Evolutionary conservation across 2,329 filamentous ascomycete species (phyloP).

Genomic region (Xylaria sp.): DNA sequence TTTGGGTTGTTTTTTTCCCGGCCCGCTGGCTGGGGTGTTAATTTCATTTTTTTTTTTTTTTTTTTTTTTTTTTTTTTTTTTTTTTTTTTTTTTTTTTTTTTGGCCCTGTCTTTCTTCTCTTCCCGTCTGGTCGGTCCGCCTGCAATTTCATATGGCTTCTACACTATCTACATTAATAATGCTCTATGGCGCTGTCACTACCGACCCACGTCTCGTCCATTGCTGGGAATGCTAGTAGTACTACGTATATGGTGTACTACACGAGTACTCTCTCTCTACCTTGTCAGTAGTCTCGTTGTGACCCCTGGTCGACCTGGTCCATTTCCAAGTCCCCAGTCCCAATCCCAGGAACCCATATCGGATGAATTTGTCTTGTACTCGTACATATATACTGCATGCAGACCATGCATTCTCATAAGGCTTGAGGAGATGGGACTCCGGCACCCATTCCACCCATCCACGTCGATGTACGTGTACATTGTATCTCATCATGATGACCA

Average conservation of each 20-base stretch:
- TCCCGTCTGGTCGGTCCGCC: conserved; percentile 36
- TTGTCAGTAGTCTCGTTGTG: conserved; percentile 28
- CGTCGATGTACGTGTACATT: conserved; percentile 41
- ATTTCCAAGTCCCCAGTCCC: conserved; percentile 31
- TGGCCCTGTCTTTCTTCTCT: too few species aligned
- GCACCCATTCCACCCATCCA: conserved; percentile 43
- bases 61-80: too few species aligned
- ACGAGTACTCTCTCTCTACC: conserved; percentile 19
- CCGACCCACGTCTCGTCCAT: conserved; percentile 42
- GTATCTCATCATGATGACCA: conserved; percentile 31
- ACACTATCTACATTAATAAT: conserved; percentile 11
- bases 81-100: conserved; percentile 31
- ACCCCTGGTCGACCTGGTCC: conserved; percentile 22
- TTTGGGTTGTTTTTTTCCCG: too few species aligned
- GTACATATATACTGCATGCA: conserved; percentile 35
- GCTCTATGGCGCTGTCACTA: conserved; percentile 36
- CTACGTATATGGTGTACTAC: background rate
- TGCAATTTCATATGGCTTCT: conserved; percentile 25
- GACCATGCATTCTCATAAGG: conserved; percentile 42
- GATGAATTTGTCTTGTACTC: conserved; percentile 32
- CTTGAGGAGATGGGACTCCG: conserved; percentile 40
- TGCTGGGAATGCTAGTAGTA: conserved; percentile 40
- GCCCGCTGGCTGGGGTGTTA: too few species aligned
- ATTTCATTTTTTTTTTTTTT: too few species aligned
- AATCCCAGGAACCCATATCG: conserved; percentile 41